Evolutionary conservation across 2,329 filamentous ascomycete genomes (phyloP), one percentile per base, ranked within the genome.

Genomic region (Anisogramma anomala): DNA sequence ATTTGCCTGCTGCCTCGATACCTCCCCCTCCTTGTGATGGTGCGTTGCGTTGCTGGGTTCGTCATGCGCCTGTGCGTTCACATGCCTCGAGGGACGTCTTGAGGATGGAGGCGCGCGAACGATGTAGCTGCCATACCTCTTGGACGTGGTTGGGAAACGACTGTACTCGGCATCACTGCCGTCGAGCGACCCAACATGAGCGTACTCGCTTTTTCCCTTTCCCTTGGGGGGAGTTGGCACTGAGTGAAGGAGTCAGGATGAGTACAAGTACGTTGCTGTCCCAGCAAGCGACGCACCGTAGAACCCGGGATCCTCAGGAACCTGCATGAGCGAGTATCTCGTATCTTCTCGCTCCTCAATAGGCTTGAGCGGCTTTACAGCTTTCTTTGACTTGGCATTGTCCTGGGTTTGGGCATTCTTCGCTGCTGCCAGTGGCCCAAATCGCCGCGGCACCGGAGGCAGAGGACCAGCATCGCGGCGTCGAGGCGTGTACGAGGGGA

Each of bases 291-390:
- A 34, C 37, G 25, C 14, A 47, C 42, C 31, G 15, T 31, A 15
- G 19, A 20, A 23, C 2, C 18, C 17, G 42, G 48, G 31, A 46
- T 46, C 50, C 20, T 47, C 41, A 9, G 54, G 48, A 13, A 51
- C 46, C 33, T 53, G 54, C 45, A 51, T 55, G 14, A 53, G 37
- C 8, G 54, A 52, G 10, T 40, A 44, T 19, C 22, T 39, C 17
- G 13, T 6, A 10, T 28, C 20, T 20, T 14, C 13, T 8, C 15
- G 34, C 10, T 33, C 33, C 20, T 11, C 10, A 22, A 4, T 22
- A 31, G 37, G 28, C 13, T 14, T 36, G 5, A 15, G 19, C 31
- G 14, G 4, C 6, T 18, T 17, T n/a, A n/a, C 17, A 20, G 14
- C 19, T 9, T 7, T 11, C 5, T 40, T 15, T 4, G 13, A 6